Conservation (phyloP, 345 rosid species). For the Toxicodendron radicans region DNA sequence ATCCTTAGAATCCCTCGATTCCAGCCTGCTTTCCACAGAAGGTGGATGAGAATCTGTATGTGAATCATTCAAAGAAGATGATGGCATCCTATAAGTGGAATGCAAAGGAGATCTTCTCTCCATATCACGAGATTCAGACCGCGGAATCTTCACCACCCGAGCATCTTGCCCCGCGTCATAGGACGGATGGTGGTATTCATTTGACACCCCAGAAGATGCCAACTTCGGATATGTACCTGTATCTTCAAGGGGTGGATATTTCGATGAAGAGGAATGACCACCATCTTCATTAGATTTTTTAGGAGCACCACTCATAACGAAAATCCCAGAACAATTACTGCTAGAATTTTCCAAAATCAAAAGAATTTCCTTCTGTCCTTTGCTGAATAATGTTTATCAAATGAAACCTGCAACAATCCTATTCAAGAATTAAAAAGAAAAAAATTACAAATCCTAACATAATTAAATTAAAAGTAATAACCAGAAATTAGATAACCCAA, state of each 20-base stretch:
- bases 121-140: slow-evolving; percentile 68
- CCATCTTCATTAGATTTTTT: slow-evolving; percentile 88
- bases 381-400: background rate
- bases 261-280: slow-evolving; percentile 65
- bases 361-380: background rate
- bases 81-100: slow-evolving; percentile 50
- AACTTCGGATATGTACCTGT: slow-evolving; percentile 57
- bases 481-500: too few relatives aligned
- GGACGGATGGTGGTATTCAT: slow-evolving; percentile 53
- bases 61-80: slow-evolving; percentile 50
- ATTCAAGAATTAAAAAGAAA: background rate
- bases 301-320: slow-evolving; percentile 67
- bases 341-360: background rate
- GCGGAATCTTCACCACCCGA: slow-evolving; percentile 58
- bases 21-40: slow-evolving; percentile 50
- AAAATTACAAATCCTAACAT: too few relatives aligned
- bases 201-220: slow-evolving; percentile 40
- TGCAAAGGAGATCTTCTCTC: slow-evolving; percentile 88
- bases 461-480: too few relatives aligned
- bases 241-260: slow-evolving; percentile 72
- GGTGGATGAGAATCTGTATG: slow-evolving; percentile 53
- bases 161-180: slow-evolving; percentile 58
- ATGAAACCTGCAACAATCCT: slow-evolving; percentile 11
- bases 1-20: slow-evolving; percentile 65
- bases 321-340: background rate